These are phyloP conservation scores for Wallacemonas collosoma DNA, from an alignment of 208 protist species.

Conservation along the genomic window DNA sequence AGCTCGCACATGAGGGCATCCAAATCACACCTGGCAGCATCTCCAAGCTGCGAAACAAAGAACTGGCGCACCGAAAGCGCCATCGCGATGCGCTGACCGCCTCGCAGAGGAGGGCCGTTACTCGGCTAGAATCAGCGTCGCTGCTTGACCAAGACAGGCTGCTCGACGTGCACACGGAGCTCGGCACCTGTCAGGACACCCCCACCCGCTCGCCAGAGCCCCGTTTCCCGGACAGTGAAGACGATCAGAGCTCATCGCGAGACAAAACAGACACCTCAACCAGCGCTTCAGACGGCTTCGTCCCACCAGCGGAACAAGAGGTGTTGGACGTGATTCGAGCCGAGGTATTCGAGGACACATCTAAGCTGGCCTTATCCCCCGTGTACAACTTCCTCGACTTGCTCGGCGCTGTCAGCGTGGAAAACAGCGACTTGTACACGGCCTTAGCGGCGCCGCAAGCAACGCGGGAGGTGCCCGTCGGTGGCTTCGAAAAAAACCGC, in stretches of 20 bases:
- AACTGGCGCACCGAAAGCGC: slow-evolving; percentile 32
- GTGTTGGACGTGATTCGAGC: slow-evolving; percentile 64
- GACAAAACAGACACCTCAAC: background rate
- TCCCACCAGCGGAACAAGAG: slow-evolving; percentile 29
- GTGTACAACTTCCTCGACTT: slow-evolving; percentile 68
- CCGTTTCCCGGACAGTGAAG: background rate
- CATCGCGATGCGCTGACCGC: background rate
- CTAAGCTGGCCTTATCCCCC: slow-evolving; percentile 65
- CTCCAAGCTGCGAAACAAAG: slow-evolving; percentile 14
- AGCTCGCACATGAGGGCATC: slow-evolving; percentile 32
- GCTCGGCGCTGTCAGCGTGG: slow-evolving; percentile 73
- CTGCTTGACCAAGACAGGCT: background rate
- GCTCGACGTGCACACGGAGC: background rate
- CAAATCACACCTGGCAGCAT: slow-evolving; percentile 24
- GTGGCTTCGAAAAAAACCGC: slow-evolving; percentile 45
- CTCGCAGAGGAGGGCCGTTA: background rate
- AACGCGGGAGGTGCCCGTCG: slow-evolving; percentile 34
- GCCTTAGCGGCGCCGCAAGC: slow-evolving; percentile 56
- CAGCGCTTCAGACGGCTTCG: slow-evolving; percentile 25
- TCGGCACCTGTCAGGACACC: no score
- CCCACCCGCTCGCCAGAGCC: background rate
- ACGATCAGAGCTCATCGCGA: background rate
- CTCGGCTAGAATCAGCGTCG: no score
- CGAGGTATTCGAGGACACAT: slow-evolving; percentile 70
- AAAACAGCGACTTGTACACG: slow-evolving; percentile 50